Conservation (phyloP, 805 yeast genomes). For the Ogataea zsoltii region DNA sequence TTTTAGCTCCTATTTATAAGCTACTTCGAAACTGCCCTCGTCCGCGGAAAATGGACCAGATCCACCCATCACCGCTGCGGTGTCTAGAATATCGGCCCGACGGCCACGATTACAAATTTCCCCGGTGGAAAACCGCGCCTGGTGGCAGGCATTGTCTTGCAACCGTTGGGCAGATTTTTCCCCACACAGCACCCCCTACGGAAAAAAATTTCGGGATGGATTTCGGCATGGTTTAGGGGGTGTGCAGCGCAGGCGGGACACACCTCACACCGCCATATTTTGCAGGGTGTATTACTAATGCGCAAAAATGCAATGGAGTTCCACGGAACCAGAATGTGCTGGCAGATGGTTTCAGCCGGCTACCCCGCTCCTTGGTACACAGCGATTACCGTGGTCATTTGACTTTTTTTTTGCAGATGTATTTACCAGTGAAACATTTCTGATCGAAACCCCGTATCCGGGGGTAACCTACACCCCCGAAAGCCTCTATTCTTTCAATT, state of each 20-base stretch:
- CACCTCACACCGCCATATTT: neutral
- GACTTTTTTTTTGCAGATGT: too few species aligned
- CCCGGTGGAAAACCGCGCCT: neutral
- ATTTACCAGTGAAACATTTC: too few species aligned
- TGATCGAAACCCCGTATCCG: too few species aligned
- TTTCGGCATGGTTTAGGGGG: too few species aligned
- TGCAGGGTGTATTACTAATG: neutral
- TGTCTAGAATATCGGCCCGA: neutral
- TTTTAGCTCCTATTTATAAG: conserved; percentile 7
- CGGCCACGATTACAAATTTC: neutral
- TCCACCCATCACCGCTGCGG: neutral
- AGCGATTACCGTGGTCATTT: too few species aligned
- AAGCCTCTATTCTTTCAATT: neutral
- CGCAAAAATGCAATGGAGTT: neutral
- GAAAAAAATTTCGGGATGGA: neutral
- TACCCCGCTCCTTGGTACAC: neutral
- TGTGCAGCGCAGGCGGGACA: neutral
- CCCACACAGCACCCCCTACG: conserved; percentile 7
- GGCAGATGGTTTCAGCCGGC: too few species aligned
- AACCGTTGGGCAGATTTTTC: neutral
- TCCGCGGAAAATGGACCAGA: neutral
- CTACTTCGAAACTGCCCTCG: neutral
- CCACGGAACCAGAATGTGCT: too few species aligned
- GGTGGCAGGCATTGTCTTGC: neutral
- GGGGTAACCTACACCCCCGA: too few species aligned